Base-by-base conservation (phyloP, 805 yeast genomes). In the Blastobotrys mokoenaii region DNA sequence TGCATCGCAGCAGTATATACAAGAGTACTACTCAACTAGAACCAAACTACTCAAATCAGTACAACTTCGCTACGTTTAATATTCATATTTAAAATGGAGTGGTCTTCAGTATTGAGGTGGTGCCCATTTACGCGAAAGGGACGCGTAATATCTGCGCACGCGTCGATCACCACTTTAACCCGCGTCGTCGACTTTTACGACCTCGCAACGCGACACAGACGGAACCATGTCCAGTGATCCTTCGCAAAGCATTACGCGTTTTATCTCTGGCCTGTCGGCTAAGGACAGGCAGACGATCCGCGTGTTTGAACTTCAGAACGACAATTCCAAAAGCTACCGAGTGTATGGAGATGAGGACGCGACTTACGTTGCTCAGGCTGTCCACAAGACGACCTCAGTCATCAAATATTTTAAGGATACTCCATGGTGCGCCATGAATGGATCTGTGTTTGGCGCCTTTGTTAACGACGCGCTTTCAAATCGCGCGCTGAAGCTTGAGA, bases 331-430 rank as follows among this genome's bases (percentile, higher is more conserved):
- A 6, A 14, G 16, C 4, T 93, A 81, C 64, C 79, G 84, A 2
- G 80, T 78, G 1, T 70, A 87, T 16, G 79, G 77, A 6, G 76
- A 74, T 2, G 77, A 74, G 2, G 96, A 90, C 61, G 96, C 97
- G 3, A 71, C 72, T 38, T 72, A 79, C 46, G 84, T 87, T 25
- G 96, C 97, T 2, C 94, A 88, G 51, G 69, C 73, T 45, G 79
- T 93, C 30, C 90, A 86, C 66, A 84, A 82, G 53, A 87, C 97
- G 0, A 78, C 76, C 36, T 79, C 94, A 18, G 95, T 88, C 8
- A 60, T 90, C 46, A 90, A 90, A 58, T 57, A 58, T 15, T 66
- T 66, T 11, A 44, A 49, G 8, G 35, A 46, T 7, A 54, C 51
- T 20, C 67, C 74, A 41, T 66, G 73, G 12, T 83, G 85, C 30